A percentile compares a stretch with the other conserved stretches of the same genome.
phyloP scores from a whole-genome alignment of 306 rosid genomes.

The Dryas alaskensis region DNA sequence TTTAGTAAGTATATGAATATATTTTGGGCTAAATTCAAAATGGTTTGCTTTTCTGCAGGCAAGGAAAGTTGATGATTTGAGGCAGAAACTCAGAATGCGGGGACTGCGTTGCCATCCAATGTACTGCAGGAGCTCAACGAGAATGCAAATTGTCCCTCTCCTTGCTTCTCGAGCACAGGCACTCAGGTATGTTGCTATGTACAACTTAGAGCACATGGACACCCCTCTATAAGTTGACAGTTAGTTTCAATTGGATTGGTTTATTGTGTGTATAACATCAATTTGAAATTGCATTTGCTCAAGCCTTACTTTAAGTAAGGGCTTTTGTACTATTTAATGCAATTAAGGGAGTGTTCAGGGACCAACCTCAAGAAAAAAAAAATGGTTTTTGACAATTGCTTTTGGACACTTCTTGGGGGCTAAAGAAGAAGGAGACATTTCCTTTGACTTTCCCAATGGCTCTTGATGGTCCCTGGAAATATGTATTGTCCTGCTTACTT shows the following conservation, averaged over 20 bases:
- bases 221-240: not conserved
- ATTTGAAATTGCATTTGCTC: not conserved
- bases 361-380: no score
- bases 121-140: conserved; percentile 57
- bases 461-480: no score
- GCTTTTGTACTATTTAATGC: not conserved
- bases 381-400: no score
- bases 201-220: not conserved
- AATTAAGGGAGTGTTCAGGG: no score
- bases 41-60: conserved; percentile 34
- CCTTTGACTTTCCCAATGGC: no score
- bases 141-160: conserved; percentile 60
- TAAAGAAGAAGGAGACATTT: no score
- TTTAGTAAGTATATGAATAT: not conserved
- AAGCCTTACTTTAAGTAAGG: not conserved
- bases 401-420: no score
- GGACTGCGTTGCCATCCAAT: conserved; percentile 73
- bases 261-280: not conserved
- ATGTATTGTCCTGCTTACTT: no score
- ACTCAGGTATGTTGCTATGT: conserved; percentile 43
- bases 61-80: conserved; percentile 58
- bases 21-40: not conserved
- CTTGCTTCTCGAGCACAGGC: conserved; percentile 78
- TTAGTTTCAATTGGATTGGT: not conserved
- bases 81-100: conserved; percentile 75